Evolutionary conservation across 108 stramenopile genomes (phyloP), one percentile per base, ranked within the genome.

Genomic region (Parietichytrium sp.): DNA sequence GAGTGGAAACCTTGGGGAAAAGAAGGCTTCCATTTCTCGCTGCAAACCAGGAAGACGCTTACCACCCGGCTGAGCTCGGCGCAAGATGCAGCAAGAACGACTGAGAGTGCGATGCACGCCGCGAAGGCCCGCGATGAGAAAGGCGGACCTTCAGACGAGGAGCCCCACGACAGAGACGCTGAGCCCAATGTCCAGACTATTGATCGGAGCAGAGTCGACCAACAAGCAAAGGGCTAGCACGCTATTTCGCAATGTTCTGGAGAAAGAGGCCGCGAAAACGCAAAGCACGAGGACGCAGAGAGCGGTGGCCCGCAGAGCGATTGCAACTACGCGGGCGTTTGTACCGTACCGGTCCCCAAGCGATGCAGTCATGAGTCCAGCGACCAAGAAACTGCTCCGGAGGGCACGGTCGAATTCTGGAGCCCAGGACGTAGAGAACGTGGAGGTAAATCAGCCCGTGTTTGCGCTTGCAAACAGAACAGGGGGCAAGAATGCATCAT

Each of bases 301-400:
- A 0, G 45, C 61, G 29, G 38, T 42, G 20, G 61, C 45, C 38
- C 36, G 45, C 23, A 23, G n/a, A 31, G 29, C 61, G 38, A n/a
- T 45, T 25, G 61, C 61, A 8, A 29, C 52, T 7, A 7, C 27
- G 61, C 36, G 20, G 45, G n/a, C 33, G 6, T 72, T 72, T 25
- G 15, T 36, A 23, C 61, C 61, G 8, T 72, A 72, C 61, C 36
- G 42, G 4, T 45, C 38, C 61, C 61, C 61, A 10, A 72, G 38
- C 36, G 61, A 72, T 27, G 61, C 61, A 16, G 45, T 72, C 38
- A 42, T 72, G 16, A 72, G 61, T 42, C 61, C 61, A 20, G 61
- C 61, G 38, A 72, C 61, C 8, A 33, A n/a, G n/a, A n/a, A n/a
- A n/a, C n/a, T n/a, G n/a, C n/a, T n/a, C n/a, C n/a, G n/a, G n/a